Conservation (phyloP, 805 yeast genomes). For the Kazachstania africana region DNA sequence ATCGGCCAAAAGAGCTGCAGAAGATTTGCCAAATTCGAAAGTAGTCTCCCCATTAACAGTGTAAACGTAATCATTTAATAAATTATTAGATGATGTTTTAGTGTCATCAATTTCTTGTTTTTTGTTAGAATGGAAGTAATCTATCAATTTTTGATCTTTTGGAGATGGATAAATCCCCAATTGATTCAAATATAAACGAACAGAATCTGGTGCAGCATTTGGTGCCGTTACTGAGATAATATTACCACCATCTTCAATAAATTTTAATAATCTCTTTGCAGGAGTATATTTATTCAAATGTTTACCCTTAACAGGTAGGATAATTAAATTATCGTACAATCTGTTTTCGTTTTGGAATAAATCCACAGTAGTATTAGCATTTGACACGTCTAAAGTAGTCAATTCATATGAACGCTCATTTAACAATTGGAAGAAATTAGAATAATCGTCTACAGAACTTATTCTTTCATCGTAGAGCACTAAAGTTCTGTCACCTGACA, state of each 20-base stretch:
- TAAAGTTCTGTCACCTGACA: constrained; percentile 23
- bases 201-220: constrained; percentile 44
- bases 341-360: constrained; percentile 32
- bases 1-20: constrained; percentile 61
- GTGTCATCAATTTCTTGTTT: constrained; percentile 2
- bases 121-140: constrained; percentile 44
- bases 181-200: constrained; percentile 59
- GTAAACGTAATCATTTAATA: constrained; percentile 5
- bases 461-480: constrained; percentile 25
- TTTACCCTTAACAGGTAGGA: constrained; percentile 48
- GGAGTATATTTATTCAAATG: constrained; percentile 30
- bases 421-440: constrained; percentile 20
- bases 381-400: constrained; percentile 3
- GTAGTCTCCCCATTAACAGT: constrained; percentile 2
- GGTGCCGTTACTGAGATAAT: constrained; percentile 51
- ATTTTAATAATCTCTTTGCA: constrained; percentile 42
- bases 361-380: constrained; percentile 11
- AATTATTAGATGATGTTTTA: constrained; percentile 8
- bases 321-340: constrained; percentile 41
- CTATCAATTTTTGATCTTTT: constrained; percentile 49
- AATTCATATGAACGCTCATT: constrained; percentile 28
- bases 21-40: constrained; percentile 33
- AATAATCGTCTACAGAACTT: constrained; percentile 17
- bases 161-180: constrained; percentile 81
- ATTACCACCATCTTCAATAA: constrained; percentile 61